Evolutionary conservation across 2,329 filamentous ascomycete species (phyloP).

Genomic region (Nannizziopsis arthrosporioides): DNA sequence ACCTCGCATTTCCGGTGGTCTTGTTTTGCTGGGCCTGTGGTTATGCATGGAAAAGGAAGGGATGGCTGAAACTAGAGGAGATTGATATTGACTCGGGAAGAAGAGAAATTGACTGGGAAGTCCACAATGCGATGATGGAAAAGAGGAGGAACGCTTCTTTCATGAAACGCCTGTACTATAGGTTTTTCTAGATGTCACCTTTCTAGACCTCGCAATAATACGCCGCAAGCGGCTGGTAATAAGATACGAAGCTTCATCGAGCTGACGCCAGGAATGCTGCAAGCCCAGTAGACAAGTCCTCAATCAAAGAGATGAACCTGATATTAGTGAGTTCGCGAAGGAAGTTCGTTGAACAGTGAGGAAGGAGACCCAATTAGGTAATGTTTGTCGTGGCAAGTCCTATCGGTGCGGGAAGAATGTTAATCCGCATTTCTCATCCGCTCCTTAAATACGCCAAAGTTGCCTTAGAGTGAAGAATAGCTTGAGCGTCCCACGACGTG

Average conservation of each 20-base stretch:
- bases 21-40: constrained; percentile 43
- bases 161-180: constrained; percentile 13
- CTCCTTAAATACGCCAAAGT: no score
- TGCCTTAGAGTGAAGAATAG: no score
- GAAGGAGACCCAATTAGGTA: no score
- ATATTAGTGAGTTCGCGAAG: no score
- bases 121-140: constrained; percentile 39
- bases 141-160: constrained; percentile 10
- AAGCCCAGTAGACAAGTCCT: background rate
- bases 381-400: no score
- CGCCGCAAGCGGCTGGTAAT: background rate
- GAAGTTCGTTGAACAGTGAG: no score
- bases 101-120: constrained; percentile 53
- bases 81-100: constrained; percentile 58
- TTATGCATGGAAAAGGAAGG: constrained; percentile 53
- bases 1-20: constrained; percentile 23
- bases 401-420: no score
- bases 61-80: constrained; percentile 46
- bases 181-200: constrained; percentile 10
- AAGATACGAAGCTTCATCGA: background rate
- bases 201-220: background rate
- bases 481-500: no score
- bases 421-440: no score
- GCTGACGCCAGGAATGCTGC: background rate
- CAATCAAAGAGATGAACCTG: background rate